Conservation (phyloP, 2,329 filamentous ascomycete genomes). For the Clarireedia paspali region DNA sequence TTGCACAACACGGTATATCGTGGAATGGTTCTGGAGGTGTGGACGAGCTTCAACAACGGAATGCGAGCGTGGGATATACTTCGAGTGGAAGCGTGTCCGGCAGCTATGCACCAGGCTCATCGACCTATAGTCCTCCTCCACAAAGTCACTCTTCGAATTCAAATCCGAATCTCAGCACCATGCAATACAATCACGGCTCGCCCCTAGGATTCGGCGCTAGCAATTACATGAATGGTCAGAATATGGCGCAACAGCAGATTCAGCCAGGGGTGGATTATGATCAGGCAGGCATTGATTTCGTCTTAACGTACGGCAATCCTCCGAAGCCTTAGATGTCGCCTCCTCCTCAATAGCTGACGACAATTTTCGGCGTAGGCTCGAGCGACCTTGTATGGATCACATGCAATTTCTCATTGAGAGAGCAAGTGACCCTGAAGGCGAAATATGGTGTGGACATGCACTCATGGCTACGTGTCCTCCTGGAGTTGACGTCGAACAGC, state of each 20-base stretch:
- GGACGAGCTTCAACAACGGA: slow-evolving; percentile 28
- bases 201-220: background rate
- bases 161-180: slow-evolving; percentile 12
- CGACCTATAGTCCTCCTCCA: slow-evolving; percentile 26
- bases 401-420: slow-evolving; percentile 69
- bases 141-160: slow-evolving; percentile 13
- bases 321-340: slow-evolving; percentile 60
- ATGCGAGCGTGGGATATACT: slow-evolving; percentile 40
- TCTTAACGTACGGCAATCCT: slow-evolving; percentile 69
- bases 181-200: background rate
- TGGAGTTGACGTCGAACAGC: slow-evolving; percentile 34
- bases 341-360: slow-evolving; percentile 45
- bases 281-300: slow-evolving; percentile 81
- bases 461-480: slow-evolving; percentile 91
- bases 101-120: slow-evolving; percentile 47
- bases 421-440: slow-evolving; percentile 49
- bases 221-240: slow-evolving; percentile 14
- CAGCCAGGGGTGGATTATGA: slow-evolving; percentile 58
- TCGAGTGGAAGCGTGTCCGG: slow-evolving; percentile 52
- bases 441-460: slow-evolving; percentile 71
- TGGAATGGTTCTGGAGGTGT: slow-evolving; percentile 28
- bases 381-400: slow-evolving; percentile 90
- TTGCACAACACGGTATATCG: slow-evolving; percentile 46
- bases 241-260: slow-evolving; percentile 21
- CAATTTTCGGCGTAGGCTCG: slow-evolving; percentile 54